These are phyloP conservation scores for Lachancea sp. DNA, from an alignment of 805 yeast species.

Conservation along the genomic window DNA sequence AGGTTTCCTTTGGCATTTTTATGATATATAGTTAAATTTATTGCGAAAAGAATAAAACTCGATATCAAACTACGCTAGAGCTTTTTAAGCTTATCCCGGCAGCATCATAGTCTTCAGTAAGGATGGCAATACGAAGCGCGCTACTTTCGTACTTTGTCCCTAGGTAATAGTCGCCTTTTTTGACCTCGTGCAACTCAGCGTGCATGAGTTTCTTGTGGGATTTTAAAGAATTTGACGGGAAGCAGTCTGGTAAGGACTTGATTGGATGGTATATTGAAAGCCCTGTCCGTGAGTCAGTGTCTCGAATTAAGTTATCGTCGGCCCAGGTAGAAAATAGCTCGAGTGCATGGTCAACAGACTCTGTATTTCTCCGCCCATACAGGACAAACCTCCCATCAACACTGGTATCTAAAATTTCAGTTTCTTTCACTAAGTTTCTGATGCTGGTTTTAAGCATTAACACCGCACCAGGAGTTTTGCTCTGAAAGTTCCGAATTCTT, in stretches of 20 bases:
- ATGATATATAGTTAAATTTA: conserved; percentile 3
- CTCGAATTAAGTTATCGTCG: conserved; percentile 13
- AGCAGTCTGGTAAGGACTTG: conserved; percentile 4
- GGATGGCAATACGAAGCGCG: background rate
- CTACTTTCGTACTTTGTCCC: background rate
- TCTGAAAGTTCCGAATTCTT: background rate
- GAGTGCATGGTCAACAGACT: conserved; percentile 15
- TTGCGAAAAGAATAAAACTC: background rate
- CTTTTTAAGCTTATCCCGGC: conserved; percentile 4
- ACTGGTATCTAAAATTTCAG: conserved; percentile 17
- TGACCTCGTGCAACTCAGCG: conserved; percentile 2
- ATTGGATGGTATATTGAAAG: conserved; percentile 10
- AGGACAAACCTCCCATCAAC: conserved; percentile 18
- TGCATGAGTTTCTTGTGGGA: conserved; percentile 1
- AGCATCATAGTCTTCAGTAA: conserved; percentile 3
- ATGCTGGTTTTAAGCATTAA: conserved; percentile 15
- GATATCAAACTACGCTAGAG: background rate
- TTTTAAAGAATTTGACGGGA: background rate
- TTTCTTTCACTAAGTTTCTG: conserved; percentile 16
- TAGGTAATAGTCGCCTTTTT: background rate
- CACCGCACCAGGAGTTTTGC: background rate
- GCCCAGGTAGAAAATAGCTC: conserved; percentile 18
- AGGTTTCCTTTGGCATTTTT: conserved; percentile 7
- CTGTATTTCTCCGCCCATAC: conserved; percentile 18
- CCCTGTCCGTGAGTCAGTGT: background rate